phyloP scores from a whole-genome alignment of 345 rosid genomes.

The Adansonia digitata region DNA sequence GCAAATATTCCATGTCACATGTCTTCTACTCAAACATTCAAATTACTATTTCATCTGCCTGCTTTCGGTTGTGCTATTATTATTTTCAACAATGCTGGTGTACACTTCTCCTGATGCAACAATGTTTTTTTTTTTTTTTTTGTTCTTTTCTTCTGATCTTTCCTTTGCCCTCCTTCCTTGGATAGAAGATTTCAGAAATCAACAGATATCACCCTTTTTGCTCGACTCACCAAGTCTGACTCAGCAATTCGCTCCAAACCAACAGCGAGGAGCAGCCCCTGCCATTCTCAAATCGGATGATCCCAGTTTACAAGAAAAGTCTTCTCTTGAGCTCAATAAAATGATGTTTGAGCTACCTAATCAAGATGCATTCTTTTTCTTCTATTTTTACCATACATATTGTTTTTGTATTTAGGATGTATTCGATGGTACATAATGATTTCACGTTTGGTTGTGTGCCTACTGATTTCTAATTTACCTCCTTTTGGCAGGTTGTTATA shows the following conservation, averaged over 20 bases:
- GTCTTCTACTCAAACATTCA: conserved; percentile 82
- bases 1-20: conserved; percentile 90
- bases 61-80: conserved; percentile 83
- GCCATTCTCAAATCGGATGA: too few relatives aligned
- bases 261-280: too few relatives aligned
- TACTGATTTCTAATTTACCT: not conserved
- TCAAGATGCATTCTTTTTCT: not conserved
- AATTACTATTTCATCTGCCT: conserved; percentile 63
- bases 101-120: conserved; percentile 53
- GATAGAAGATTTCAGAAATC: too few relatives aligned
- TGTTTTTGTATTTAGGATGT: not conserved
- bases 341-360: not conserved
- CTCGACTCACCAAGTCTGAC: too few relatives aligned
- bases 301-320: too few relatives aligned
- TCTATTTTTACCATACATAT: too few relatives aligned
- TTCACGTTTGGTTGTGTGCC: not conserved
- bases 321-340: too few relatives aligned
- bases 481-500: conserved; percentile 59
- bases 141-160: too few relatives aligned
- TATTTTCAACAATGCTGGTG: conserved; percentile 57
- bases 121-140: too few relatives aligned
- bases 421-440: not conserved
- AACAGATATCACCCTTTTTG: too few relatives aligned
- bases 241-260: too few relatives aligned
- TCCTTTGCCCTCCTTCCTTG: too few relatives aligned